Percentiles rank a stretch among this genome's conserved stretches.
phyloP scores from a whole-genome alignment of 352 stramenopile species.

The Phytophthora pistaciae region DNA sequence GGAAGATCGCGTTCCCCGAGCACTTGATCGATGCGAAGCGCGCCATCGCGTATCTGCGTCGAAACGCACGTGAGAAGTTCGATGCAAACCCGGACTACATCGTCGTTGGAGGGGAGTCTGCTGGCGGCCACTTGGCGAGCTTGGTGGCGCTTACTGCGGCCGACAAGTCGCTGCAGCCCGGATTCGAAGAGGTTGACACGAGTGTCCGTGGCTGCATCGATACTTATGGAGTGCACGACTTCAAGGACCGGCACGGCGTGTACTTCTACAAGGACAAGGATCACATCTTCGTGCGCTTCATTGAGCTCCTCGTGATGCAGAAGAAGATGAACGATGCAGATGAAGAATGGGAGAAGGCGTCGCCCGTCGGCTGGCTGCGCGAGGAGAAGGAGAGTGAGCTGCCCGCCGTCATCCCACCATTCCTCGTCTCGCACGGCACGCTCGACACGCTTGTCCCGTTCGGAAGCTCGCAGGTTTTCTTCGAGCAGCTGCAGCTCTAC shows the following conservation, averaged over 20 bases:
- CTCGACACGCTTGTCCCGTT: conserved; percentile 79
- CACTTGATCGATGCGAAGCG: conserved; percentile 80
- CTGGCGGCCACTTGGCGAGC: conserved; percentile 73
- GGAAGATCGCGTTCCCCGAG: conserved; percentile 70
- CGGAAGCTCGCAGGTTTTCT: conserved; percentile 77
- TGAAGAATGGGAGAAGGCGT: conserved; percentile 65
- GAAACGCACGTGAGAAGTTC: conserved; percentile 50
- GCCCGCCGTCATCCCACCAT: conserved; percentile 62
- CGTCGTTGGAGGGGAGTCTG: conserved; percentile 75
- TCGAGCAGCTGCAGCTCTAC: conserved; percentile 58
- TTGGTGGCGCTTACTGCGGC: conserved; percentile 70
- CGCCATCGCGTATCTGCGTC: conserved; percentile 72
- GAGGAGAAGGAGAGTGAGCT: conserved; percentile 39
- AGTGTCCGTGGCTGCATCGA: conserved; percentile 78
- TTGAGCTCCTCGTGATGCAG: conserved; percentile 79
- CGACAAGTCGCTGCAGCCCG: conserved; percentile 75
- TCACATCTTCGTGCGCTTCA: conserved; percentile 68
- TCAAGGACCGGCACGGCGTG: conserved; percentile 73
- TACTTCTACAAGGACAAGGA: conserved; percentile 69
- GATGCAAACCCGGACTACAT: conserved; percentile 73
- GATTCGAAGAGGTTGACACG: conserved; percentile 84
- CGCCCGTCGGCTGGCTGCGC: conserved; percentile 63
- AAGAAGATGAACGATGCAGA: conserved; percentile 56
- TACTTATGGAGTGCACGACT: conserved; percentile 81
- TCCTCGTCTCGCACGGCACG: conserved; percentile 75